Percentiles rank a stretch among this genome's conserved stretches.
Conservation (phyloP, 768 basidiomycete species). For the Suillus luteus region DNA sequence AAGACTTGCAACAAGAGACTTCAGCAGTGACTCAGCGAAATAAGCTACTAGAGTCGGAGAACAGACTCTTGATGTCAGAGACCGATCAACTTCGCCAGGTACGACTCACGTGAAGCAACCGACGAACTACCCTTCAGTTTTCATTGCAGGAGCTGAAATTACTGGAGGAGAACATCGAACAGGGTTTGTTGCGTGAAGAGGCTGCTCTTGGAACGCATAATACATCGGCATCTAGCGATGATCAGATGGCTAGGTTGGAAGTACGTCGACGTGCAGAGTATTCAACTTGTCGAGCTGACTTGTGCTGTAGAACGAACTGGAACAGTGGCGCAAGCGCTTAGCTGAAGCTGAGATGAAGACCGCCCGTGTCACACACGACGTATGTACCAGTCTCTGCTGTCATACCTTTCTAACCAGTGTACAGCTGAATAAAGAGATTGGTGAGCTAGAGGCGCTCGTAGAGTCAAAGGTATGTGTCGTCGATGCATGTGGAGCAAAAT, state of each 20-base stretch:
- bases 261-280: slow-evolving; percentile 32
- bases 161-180: slow-evolving; percentile 76
- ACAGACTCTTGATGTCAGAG: slow-evolving; percentile 58
- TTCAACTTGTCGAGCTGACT: slow-evolving; percentile 1
- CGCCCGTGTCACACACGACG: slow-evolving; percentile 68
- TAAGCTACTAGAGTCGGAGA: slow-evolving; percentile 77
- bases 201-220: slow-evolving; percentile 34
- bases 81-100: slow-evolving; percentile 75
- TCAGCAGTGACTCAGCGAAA: slow-evolving; percentile 58
- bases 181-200: slow-evolving; percentile 55
- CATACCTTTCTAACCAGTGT: slow-evolving; percentile 7
- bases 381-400: slow-evolving; percentile 34
- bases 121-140: neutral
- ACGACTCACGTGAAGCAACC: neutral
- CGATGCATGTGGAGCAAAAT: neutral
- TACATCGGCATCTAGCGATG: slow-evolving; percentile 27
- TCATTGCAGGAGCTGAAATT: slow-evolving; percentile 64
- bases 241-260: slow-evolving; percentile 55
- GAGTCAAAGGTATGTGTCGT: slow-evolving; percentile 75
- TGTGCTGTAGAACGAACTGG: slow-evolving; percentile 55
- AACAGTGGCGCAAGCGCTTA: slow-evolving; percentile 69
- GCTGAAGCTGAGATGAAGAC: slow-evolving; percentile 76
- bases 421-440: slow-evolving; percentile 89
- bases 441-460: slow-evolving; percentile 89
- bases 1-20: slow-evolving; percentile 86